Evolutionary conservation across 208 protist species (phyloP), one percentile per base, ranked within the genome.

Genomic region (Herpetomonas muscarum): DNA sequence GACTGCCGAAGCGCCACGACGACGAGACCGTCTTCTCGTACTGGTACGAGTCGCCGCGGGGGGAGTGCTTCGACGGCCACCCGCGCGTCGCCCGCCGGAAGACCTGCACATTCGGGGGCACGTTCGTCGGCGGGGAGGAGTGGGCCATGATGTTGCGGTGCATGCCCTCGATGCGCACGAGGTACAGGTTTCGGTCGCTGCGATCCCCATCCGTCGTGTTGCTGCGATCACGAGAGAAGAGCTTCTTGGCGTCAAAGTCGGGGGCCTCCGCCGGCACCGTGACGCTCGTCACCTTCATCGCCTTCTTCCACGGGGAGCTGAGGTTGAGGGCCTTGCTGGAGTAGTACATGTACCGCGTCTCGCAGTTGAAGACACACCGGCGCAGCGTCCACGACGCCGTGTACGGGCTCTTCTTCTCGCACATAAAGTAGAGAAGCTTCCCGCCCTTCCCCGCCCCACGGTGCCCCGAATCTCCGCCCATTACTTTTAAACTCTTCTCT

Each of bases 391-490:
- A 53, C 15, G 34, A 59, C 9, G 37, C 21, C 19, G 25, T 29
- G 56, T 50, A 61, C 56, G 48, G 48, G 42, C 56, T 47, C 30
- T 61, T 25, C 44, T 61, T 61, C 42, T 61, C 56, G 34, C 34
- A 39, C 34, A 39, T 6, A 13, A 39, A 39, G 34, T 17, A 6
- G 34, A 39, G n/a, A n/a, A n/a, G n/a, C n/a, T n/a, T n/a, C n/a
- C n/a, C n/a, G n/a, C n/a, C n/a, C n/a, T n/a, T n/a, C n/a, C n/a
- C n/a, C n/a, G n/a, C n/a, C n/a, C n/a, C n/a, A n/a, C n/a, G n/a
- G n/a, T n/a, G n/a, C n/a, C n/a, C n/a, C n/a, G n/a, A n/a, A n/a
- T n/a, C n/a, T n/a, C n/a, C n/a, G n/a, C n/a, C n/a, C n/a, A n/a
- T n/a, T n/a, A n/a, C n/a, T n/a, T n/a, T n/a, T n/a, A n/a, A n/a